Evolutionary conservation across 306 rosid species (phyloP).

Genomic region (Dicorynia guianensis): DNA sequence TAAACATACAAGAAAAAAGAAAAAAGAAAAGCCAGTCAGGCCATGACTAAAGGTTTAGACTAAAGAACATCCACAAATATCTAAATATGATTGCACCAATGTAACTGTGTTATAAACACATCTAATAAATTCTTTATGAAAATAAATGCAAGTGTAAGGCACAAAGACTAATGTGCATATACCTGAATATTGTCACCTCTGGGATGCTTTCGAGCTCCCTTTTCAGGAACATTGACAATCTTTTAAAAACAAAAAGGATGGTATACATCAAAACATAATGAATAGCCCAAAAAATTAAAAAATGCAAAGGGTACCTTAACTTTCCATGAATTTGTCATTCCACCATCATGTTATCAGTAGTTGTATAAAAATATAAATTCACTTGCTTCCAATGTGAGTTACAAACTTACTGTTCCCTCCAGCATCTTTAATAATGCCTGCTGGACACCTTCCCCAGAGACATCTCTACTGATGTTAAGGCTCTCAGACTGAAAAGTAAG

Average conservation of each 20-base stretch:
- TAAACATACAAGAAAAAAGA: slow-evolving; percentile 1
- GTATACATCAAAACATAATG: slow-evolving; percentile 35
- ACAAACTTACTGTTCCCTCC: slow-evolving; percentile 90
- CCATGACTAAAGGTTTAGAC: slow-evolving; percentile 9
- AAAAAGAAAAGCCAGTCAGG: background rate
- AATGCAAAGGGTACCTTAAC: too few relatives aligned
- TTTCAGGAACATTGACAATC: slow-evolving; percentile 99
- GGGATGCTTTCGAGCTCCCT: slow-evolving; percentile 97
- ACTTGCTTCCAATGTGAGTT: slow-evolving; percentile 1
- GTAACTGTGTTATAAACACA: slow-evolving; percentile 26
- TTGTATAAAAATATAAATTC: slow-evolving; percentile 19
- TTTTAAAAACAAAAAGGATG: slow-evolving; percentile 48
- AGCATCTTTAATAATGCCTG: slow-evolving; percentile 98
- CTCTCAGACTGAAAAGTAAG: slow-evolving; percentile 86
- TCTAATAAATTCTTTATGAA: slow-evolving; percentile 27
- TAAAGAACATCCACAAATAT: background rate
- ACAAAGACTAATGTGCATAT: slow-evolving; percentile 30
- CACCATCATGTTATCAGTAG: slow-evolving; percentile 5
- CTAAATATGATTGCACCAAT: slow-evolving; percentile 28
- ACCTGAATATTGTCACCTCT: slow-evolving; percentile 97
- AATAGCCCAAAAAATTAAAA: background rate
- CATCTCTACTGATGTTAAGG: slow-evolving; percentile 96
- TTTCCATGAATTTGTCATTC: background rate
- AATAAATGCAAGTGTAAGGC: slow-evolving; percentile 8
- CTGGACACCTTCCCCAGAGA: slow-evolving; percentile 98